Conservation (phyloP, 2,329 filamentous ascomycete genomes). For the Aspergillus sp. region DNA sequence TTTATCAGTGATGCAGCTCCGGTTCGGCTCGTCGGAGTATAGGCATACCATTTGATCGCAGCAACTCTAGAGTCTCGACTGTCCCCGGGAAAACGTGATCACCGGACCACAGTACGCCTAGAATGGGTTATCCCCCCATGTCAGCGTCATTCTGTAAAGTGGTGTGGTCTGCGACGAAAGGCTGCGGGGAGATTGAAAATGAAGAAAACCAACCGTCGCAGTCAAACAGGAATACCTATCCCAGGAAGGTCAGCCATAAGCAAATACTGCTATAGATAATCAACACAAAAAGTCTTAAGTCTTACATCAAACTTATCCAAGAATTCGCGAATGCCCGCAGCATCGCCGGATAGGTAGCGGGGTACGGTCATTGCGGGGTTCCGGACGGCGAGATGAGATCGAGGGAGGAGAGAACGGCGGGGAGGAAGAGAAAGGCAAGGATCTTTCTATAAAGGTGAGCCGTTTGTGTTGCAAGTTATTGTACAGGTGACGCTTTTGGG, state of each 20-base stretch:
- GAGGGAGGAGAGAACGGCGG: neutral
- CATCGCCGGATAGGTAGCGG: slow-evolving; percentile 75
- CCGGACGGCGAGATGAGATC: neutral
- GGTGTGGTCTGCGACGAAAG: neutral
- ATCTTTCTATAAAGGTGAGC: neutral
- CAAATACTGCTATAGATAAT: neutral
- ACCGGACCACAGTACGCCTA: slow-evolving; percentile 95
- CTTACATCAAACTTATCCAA: slow-evolving; percentile 89
- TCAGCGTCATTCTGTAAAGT: neutral
- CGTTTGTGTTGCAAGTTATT: neutral
- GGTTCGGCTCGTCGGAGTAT: neutral
- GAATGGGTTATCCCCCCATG: slow-evolving; percentile 25
- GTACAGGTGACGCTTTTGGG: neutral
- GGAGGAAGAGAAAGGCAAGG: too few species aligned
- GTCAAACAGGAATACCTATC: slow-evolving; percentile 86
- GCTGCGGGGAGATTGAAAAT: neutral
- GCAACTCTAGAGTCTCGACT: slow-evolving; percentile 78
- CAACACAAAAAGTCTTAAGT: slow-evolving; percentile 17
- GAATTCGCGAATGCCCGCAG: slow-evolving; percentile 74
- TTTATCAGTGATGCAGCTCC: neutral
- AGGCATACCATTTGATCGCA: slow-evolving; percentile 71
- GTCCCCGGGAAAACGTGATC: slow-evolving; percentile 84
- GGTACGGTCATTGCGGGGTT: slow-evolving; percentile 29
- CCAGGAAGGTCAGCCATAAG: neutral
- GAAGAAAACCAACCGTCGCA: slow-evolving; percentile 74